These are phyloP conservation scores for Giardia duodenalis DNA, from an alignment of 208 protist species.

Conservation along the genomic window DNA sequence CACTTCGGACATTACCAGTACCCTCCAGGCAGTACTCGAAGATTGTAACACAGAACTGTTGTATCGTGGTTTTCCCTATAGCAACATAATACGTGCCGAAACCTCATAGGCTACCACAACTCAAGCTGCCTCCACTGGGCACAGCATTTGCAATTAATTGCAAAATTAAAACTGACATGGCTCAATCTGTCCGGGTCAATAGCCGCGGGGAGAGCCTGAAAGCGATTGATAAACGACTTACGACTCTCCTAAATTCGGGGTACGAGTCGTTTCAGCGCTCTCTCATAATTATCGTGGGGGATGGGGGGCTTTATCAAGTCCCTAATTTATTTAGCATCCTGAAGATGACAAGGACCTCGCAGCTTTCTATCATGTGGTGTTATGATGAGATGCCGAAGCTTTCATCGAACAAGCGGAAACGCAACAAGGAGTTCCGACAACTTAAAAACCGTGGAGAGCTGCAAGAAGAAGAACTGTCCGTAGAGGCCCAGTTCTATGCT, in stretches of 20 bases:
- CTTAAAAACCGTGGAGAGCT: conserved; percentile 56
- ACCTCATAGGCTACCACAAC: too few relatives aligned
- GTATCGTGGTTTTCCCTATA: neutral
- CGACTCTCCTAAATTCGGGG: conserved; percentile 82
- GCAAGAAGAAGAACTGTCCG: conserved; percentile 31
- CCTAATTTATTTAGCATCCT: conserved; percentile 6
- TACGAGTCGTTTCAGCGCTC: conserved; percentile 74
- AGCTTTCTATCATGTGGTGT: conserved; percentile 97
- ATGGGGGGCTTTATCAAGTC: conserved; percentile 55
- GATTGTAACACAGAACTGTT: neutral
- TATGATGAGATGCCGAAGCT: conserved; percentile 87
- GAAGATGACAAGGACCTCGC: conserved; percentile 68
- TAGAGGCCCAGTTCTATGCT: conserved; percentile 83
- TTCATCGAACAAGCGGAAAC: neutral
- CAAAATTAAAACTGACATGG: too few relatives aligned
- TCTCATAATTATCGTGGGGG: conserved; percentile 90
- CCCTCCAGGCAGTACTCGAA: neutral
- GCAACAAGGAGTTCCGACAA: conserved; percentile 44
- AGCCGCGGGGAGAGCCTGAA: too few relatives aligned
- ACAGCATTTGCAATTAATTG: too few relatives aligned
- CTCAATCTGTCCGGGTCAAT: too few relatives aligned
- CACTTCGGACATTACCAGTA: neutral
- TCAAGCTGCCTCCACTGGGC: too few relatives aligned
- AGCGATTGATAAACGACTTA: conserved; percentile 77
- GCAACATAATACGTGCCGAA: neutral